Conservation (phyloP, 1,284 basidiomycete genomes). For the Takashimella koratensis region DNA sequence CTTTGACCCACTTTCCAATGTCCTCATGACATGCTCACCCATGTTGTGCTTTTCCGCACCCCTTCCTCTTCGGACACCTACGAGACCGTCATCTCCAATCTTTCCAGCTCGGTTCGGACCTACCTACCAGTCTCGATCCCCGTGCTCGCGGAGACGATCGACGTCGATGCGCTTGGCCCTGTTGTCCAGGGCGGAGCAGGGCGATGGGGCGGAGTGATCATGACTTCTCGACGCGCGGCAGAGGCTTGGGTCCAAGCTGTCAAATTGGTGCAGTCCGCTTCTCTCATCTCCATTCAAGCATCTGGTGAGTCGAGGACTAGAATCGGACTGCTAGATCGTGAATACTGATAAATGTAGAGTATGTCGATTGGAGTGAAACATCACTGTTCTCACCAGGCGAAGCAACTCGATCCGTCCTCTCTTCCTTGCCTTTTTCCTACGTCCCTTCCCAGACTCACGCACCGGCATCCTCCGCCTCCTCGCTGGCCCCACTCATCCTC, state of each 20-base stretch:
- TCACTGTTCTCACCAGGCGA: not conserved
- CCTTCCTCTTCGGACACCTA: conserved; percentile 23
- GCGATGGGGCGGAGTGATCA: conserved; percentile 30
- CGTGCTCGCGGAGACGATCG: conserved; percentile 21
- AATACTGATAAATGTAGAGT: not conserved
- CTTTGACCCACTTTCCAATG: too few species aligned
- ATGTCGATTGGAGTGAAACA: not conserved
- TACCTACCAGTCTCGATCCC: conserved; percentile 15
- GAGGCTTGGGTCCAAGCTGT: conserved; percentile 31
- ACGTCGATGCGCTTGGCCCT: conserved; percentile 10
- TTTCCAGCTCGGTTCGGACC: too few species aligned
- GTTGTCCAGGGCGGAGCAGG: conserved; percentile 10
- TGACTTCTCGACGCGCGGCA: conserved; percentile 31
- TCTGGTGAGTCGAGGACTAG: not conserved
- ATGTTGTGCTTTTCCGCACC: conserved; percentile 29
- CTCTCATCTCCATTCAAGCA: too few species aligned
- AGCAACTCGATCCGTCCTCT: not conserved
- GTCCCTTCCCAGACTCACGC: too few species aligned
- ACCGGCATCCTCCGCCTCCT: conserved; percentile 1
- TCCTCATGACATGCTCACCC: too few species aligned
- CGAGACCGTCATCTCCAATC: conserved; percentile 3
- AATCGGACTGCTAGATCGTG: too few species aligned
- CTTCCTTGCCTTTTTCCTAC: too few species aligned
- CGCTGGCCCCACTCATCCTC: conserved; percentile 20
- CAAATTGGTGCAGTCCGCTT: too few species aligned